Evolutionary conservation across 345 rosid genomes (phyloP).

Genomic region (Abelmoschus esculentus): DNA sequence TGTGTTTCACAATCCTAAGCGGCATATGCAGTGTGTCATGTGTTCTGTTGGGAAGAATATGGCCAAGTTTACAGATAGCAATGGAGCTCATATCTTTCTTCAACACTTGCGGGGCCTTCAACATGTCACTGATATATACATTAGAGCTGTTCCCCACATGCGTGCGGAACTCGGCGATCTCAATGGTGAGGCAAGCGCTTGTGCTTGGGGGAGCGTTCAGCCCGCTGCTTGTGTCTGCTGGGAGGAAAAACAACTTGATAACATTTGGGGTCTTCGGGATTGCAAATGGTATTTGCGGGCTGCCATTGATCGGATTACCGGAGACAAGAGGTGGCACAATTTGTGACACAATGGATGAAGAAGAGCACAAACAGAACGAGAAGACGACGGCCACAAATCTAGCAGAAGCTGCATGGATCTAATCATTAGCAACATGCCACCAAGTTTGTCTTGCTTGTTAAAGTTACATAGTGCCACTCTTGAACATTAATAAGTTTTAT

Average conservation of each 20-base stretch:
- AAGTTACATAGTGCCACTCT: too few relatives aligned
- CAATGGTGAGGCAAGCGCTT: constrained; percentile 54
- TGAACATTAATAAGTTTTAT: too few relatives aligned
- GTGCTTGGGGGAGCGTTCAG: constrained; percentile 51
- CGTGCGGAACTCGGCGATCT: constrained; percentile 54
- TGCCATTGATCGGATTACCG: constrained; percentile 41
- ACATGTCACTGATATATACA: constrained; percentile 36
- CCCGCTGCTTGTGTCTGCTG: constrained; percentile 49
- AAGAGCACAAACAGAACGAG: constrained; percentile 25
- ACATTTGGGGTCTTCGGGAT: constrained; percentile 52
- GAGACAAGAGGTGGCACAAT: constrained; percentile 49
- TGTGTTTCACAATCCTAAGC: constrained; percentile 33
- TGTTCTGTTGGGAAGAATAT: constrained; percentile 19
- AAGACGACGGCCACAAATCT: neutral
- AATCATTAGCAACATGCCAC: neutral
- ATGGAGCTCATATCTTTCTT: constrained; percentile 53
- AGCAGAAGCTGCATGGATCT: neutral
- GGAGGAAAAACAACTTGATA: constrained; percentile 28
- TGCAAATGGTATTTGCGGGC: constrained; percentile 40
- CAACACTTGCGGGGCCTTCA: constrained; percentile 42
- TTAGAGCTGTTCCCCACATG: constrained; percentile 56
- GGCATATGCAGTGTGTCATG: constrained; percentile 39
- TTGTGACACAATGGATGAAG: constrained; percentile 57
- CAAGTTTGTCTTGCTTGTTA: neutral
- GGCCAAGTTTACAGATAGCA: constrained; percentile 28